Base-by-base conservation (phyloP, 768 basidiomycete genomes). In the Tricholoma sp. region DNA sequence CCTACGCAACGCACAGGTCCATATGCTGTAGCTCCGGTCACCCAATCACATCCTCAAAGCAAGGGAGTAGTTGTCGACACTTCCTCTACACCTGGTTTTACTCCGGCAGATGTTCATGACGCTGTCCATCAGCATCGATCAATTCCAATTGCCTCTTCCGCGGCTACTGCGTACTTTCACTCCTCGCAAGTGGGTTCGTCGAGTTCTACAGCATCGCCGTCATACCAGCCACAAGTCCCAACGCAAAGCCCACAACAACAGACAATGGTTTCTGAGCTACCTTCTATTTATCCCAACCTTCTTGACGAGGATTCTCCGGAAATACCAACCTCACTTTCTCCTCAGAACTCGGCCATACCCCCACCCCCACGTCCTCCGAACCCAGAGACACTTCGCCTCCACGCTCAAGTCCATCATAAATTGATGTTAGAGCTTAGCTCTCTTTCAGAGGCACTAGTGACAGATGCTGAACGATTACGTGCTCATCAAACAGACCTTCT, bases 341-440 rank as follows among this genome's bases (percentile, higher is more conserved):
- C 47, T 8, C 63, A 60, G 8, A 56, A 65, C 34, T 62, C 61
- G 50, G 49, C 60, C 57, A 51, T 57, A 47, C 61, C 66, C 12
- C 79, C 82, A 50, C 92, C 92, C 57, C 88, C 87, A 41, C 86
- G 91, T 24, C 93, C 92, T 18, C 90, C 89, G 4, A 94, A 96
- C 72, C 94, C 93, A 52, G 92, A 96, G 67, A 79, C 97, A 12
- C 78, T 97, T 58, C 83, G 80, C 18, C 78, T 98, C 19, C 92
- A 96, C 59, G 76, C 81, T 11, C 81, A 83, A 63, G 83, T 97
- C 41, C 86, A 92, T 67, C 79, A 82, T 39, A 91, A 89, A 67
- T 68, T 99, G 45, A 73, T 79, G 46, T 79, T 85, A 54, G 86
- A 92, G 67, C 76, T 93, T 52, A 79, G 82, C 51, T 84, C 88